These are phyloP conservation scores for Chaetomium sp. DNA, from an alignment of 2,329 filamentous ascomycete species.

Conservation along the genomic window DNA sequence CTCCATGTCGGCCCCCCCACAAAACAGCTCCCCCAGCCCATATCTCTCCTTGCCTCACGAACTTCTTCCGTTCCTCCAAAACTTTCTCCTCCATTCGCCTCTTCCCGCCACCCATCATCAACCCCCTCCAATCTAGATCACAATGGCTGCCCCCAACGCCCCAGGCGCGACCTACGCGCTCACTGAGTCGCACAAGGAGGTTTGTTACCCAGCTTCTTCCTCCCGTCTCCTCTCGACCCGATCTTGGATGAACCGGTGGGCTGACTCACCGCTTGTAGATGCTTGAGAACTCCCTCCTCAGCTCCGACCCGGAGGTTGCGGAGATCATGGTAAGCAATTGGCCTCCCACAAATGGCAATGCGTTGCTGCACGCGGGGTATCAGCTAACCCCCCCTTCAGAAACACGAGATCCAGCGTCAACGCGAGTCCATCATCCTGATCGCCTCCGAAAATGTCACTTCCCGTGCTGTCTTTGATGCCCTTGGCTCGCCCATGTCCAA, in stretches of 20 bases:
- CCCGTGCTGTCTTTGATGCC: slow-evolving; percentile 94
- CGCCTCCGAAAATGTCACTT: slow-evolving; percentile 98
- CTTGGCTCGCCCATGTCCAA: slow-evolving; percentile 93
- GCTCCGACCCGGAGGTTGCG: slow-evolving; percentile 89
- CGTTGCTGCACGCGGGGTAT: neutral
- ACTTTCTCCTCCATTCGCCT: neutral
- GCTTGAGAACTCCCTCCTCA: slow-evolving; percentile 90
- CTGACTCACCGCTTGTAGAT: slow-evolving; percentile 51
- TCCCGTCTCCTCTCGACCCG: slow-evolving; percentile 1
- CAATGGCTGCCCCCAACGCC: slow-evolving; percentile 20
- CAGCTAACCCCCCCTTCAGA: slow-evolving; percentile 45
- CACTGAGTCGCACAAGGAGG: slow-evolving; percentile 49
- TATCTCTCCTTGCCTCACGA: neutral
- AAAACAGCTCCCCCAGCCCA: neutral
- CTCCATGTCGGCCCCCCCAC: slow-evolving; percentile 4
- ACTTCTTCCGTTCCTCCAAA: neutral
- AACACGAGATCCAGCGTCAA: slow-evolving; percentile 92
- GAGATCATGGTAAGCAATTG: slow-evolving; percentile 76
- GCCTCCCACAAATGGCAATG: neutral
- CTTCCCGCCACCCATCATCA: neutral
- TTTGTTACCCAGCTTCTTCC: slow-evolving; percentile 29
- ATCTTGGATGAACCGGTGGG: neutral
- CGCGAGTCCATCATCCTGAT: slow-evolving; percentile 98
- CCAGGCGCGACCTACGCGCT: slow-evolving; percentile 41
- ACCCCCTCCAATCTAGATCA: neutral